These are phyloP conservation scores for Calonectria montana DNA, from an alignment of 2,329 filamentous ascomycete species.

Conservation along the genomic window DNA sequence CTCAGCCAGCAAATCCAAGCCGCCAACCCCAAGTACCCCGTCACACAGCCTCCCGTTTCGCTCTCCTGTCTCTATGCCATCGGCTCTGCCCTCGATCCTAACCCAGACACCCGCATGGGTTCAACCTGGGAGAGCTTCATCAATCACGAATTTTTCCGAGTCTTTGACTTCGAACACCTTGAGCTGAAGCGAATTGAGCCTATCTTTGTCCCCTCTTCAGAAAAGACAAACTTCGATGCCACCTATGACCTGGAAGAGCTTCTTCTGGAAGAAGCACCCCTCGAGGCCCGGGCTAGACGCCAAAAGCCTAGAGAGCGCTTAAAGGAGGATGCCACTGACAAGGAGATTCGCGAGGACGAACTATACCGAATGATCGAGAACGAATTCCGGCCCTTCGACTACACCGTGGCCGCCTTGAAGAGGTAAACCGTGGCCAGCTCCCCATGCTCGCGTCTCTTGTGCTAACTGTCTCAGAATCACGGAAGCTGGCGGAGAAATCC, in stretches of 20 bases:
- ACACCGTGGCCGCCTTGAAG: constrained; percentile 83
- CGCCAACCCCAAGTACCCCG: constrained; percentile 86
- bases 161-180: constrained; percentile 85
- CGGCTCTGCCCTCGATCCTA: constrained; percentile 82
- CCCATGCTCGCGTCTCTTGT: not conserved
- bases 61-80: constrained; percentile 91
- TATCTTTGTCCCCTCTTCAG: constrained; percentile 91
- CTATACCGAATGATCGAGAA: constrained; percentile 94
- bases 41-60: constrained; percentile 91
- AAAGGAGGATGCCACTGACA: constrained; percentile 93
- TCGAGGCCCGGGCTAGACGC: constrained; percentile 90
- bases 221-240: constrained; percentile 99
- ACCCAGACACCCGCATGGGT: constrained; percentile 86
- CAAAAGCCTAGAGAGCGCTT: constrained; percentile 94
- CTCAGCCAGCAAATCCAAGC: constrained; percentile 84
- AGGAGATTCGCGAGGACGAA: constrained; percentile 95
- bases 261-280: constrained; percentile 90
- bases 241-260: constrained; percentile 97
- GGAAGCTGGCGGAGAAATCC: constrained; percentile 38
- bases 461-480: constrained; percentile 52
- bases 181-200: constrained; percentile 91
- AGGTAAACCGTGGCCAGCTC: constrained; percentile 62
- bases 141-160: constrained; percentile 88
- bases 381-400: constrained; percentile 95
- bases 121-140: constrained; percentile 87